A percentile compares a stretch with the other conserved stretches of the same genome.
These are phyloP conservation scores for Nepenthes mirabilis DNA, from an alignment of 148 eudicot genomes.

Conservation along the genomic window DNA sequence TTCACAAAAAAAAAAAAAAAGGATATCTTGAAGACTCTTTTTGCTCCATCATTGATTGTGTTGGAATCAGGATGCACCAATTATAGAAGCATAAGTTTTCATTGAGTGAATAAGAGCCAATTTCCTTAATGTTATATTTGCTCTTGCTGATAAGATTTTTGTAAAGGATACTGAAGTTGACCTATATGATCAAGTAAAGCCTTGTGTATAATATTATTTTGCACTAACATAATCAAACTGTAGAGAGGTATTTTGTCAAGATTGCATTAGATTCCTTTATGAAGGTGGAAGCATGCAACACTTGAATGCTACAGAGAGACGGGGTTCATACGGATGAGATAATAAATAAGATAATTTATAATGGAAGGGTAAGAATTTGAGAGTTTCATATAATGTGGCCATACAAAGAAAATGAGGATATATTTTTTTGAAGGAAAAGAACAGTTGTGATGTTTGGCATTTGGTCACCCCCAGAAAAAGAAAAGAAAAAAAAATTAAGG, in stretches of 20 bases:
- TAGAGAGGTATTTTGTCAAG: conserved; percentile 37
- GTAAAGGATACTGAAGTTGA: no score
- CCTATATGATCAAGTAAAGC: no score
- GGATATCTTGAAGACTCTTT: not conserved
- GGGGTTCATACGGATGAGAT: conserved; percentile 67
- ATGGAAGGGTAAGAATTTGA: conserved; percentile 91
- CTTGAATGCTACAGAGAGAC: conserved; percentile 73
- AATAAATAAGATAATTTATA: conserved; percentile 57
- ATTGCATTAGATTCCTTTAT: conserved; percentile 91
- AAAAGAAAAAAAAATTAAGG: no score
- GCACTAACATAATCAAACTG: not conserved
- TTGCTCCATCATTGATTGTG: conserved; percentile 15
- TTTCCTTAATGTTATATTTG: not conserved
- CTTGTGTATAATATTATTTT: no score
- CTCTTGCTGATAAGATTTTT: not conserved
- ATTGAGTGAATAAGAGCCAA: no score
- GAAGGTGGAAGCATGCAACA: conserved; percentile 40
- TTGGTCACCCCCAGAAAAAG: no score
- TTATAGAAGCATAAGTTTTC: no score
- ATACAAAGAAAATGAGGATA: conserved; percentile 71
- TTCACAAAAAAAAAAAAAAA: not conserved
- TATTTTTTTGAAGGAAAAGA: not conserved
- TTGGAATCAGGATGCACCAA: no score
- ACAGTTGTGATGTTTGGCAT: not conserved
- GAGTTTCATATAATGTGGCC: conserved; percentile 72